phyloP scores from a whole-genome alignment of 495 filamentous ascomycete genomes.

The Neurospora sp. region DNA sequence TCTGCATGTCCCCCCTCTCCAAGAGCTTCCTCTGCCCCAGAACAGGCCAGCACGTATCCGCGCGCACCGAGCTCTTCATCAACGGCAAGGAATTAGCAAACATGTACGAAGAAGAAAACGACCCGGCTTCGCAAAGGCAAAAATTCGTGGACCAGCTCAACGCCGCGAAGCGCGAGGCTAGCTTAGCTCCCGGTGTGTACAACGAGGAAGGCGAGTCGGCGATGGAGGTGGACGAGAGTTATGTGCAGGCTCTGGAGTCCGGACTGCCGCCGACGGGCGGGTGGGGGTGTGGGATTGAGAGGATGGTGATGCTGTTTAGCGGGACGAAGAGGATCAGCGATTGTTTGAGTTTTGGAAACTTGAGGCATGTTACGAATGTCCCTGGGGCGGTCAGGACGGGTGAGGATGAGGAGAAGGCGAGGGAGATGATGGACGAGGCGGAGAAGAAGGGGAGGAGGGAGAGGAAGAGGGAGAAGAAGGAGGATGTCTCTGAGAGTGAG shows the following conservation, averaged over 20 bases:
- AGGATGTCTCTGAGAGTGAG: background rate
- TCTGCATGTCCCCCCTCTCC: constrained; percentile 81
- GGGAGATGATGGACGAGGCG: background rate
- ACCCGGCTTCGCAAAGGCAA: constrained; percentile 71
- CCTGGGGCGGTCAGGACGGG: background rate
- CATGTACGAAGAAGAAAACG: constrained; percentile 97
- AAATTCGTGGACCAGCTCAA: constrained; percentile 59
- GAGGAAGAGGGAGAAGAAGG: background rate
- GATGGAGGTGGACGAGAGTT: constrained; percentile 64
- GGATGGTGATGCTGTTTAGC: constrained; percentile 79
- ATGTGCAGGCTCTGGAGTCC: constrained; percentile 72
- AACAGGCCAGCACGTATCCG: constrained; percentile 56
- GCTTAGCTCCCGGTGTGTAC: background rate
- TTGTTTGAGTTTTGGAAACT: constrained; percentile 74
- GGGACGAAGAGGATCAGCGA: constrained; percentile 69
- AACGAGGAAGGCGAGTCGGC: constrained; percentile 3
- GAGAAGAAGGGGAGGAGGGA: background rate
- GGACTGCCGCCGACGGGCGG: constrained; percentile 89
- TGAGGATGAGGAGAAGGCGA: background rate
- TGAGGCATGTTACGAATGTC: constrained; percentile 50
- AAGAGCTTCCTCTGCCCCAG: constrained; percentile 63
- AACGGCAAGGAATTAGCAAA: constrained; percentile 73
- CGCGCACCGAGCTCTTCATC: constrained; percentile 84
- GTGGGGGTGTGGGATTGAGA: constrained; percentile 90
- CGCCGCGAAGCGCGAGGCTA: constrained; percentile 18